These are phyloP conservation scores for Vanrija humicola DNA, from an alignment of 1,284 basidiomycete species.

Conservation along the genomic window DNA sequence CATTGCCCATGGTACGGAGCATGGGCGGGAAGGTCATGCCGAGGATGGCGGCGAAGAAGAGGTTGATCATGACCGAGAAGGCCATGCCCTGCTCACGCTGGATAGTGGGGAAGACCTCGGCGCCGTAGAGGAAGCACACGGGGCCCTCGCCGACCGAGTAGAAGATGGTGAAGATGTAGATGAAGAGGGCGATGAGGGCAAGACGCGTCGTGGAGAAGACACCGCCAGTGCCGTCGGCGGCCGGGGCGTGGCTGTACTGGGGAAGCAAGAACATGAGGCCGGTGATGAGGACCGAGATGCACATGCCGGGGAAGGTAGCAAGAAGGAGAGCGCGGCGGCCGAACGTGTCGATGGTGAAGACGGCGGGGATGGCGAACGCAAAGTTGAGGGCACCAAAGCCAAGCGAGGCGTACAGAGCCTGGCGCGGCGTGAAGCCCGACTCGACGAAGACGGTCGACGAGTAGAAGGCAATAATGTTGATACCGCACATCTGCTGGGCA, in stretches of 20 bases:
- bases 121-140: slow-evolving; percentile 57
- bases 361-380: slow-evolving; percentile 39
- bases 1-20: slow-evolving; percentile 8
- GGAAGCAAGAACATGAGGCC: slow-evolving; percentile 42
- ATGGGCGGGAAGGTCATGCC: slow-evolving; percentile 68
- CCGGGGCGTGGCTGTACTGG: slow-evolving; percentile 20
- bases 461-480: slow-evolving; percentile 31
- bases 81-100: slow-evolving; percentile 54
- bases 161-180: slow-evolving; percentile 46
- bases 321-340: slow-evolving; percentile 63
- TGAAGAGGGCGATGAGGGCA: slow-evolving; percentile 47
- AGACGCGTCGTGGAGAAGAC: slow-evolving; percentile 20
- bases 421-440: slow-evolving; percentile 48
- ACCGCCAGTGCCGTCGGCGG: no score
- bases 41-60: slow-evolving; percentile 49
- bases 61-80: slow-evolving; percentile 47
- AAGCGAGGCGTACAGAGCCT: slow-evolving; percentile 58
- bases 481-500: slow-evolving; percentile 44
- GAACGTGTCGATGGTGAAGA: slow-evolving; percentile 55
- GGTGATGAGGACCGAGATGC: slow-evolving; percentile 32
- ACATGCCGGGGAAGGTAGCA: slow-evolving; percentile 53
- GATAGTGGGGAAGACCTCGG: slow-evolving; percentile 52
- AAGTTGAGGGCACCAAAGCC: slow-evolving; percentile 53
- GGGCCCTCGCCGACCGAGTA: slow-evolving; percentile 62
- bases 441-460: slow-evolving; percentile 62